A percentile compares a stretch with the other conserved stretches of the same genome.
Conservation (phyloP, 345 rosid genomes). For the Eucalyptus marginata region DNA sequence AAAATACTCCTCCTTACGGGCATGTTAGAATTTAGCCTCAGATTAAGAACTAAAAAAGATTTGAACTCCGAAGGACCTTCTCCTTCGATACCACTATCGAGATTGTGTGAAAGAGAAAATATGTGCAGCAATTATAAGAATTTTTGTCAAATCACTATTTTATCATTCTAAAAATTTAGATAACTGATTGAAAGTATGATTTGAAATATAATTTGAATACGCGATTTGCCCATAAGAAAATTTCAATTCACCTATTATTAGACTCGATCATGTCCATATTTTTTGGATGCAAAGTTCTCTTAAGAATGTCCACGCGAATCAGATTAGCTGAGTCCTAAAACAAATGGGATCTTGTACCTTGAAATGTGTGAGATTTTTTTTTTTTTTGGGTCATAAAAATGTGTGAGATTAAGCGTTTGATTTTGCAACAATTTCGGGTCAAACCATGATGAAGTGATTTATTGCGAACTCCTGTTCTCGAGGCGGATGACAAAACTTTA, state of each 20-base stretch:
- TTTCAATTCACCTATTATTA: too few species aligned
- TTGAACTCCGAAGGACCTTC: background rate
- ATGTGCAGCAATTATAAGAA: background rate
- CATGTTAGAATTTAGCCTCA: background rate
- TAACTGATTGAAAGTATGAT: background rate
- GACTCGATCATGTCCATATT: background rate
- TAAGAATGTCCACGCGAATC: too few species aligned
- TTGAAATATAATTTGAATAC: background rate
- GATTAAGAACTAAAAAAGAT: background rate
- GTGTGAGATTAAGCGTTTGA: background rate
- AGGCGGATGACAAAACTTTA: background rate
- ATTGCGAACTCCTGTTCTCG: background rate
- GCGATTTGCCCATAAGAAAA: background rate
- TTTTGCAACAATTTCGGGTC: background rate
- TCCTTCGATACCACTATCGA: fast-evolving
- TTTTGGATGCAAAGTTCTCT: background rate
- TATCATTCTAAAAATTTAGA: background rate
- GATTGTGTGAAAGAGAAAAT: background rate
- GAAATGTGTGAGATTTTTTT: background rate
- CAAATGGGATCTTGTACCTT: background rate
- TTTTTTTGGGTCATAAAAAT: background rate
- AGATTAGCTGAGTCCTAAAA: background rate
- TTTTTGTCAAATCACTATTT: background rate
- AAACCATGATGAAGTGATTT: background rate
- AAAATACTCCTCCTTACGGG: background rate